Base-by-base conservation (phyloP, 2,329 filamentous ascomycete genomes). In the Hypoxylon sp. region DNA sequence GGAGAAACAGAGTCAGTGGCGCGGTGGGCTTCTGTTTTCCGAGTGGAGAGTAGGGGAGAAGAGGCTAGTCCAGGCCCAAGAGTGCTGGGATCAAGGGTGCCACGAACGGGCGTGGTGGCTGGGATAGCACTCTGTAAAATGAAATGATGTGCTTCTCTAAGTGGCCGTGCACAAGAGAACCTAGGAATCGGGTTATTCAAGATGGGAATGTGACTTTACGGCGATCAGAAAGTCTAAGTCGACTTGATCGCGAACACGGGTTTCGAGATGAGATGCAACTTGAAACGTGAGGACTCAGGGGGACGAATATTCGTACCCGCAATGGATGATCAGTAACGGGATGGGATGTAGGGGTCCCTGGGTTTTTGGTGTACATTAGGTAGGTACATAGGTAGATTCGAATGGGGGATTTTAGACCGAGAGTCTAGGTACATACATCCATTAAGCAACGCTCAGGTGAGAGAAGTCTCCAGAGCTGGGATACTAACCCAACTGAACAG, bases 71-170 rank as follows among this genome's bases (percentile, higher is more conserved):
- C 61, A 64, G 61, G 46, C 38, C 62, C 46, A 55, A 49, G 36
- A 52, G 49, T 56, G 26, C 65, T 54, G 26, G 65, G 68, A 68
- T 69, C 69, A 66, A 71, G 67, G 69, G 60, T 68, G 32, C 56
- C 38, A 56, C 16, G 55, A 64, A 33, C 30, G 53, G 55, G 49
- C 16, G 54, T 65, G 65, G 66, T 61, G 62, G 65, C 57, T 66
- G 56, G 62, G 59, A 55, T 64, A 49, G 32, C 26, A 54, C 61
- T 62, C 28, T 65, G 46, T 67, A 56, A 68, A 68, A 68, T 68
- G 66, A 68, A 57, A 63, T 68, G 63, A 68, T 68, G 63, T 66
- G 66, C 63, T 64, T 64, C 32, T 51, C 22, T 12, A 30, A 48
- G 52, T 61, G 63, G 22, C 66, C 66, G 66, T 68, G 66, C 63